These are phyloP conservation scores for Nemania bipapillata DNA, from an alignment of 2,329 filamentous ascomycete genomes.

Conservation along the genomic window DNA sequence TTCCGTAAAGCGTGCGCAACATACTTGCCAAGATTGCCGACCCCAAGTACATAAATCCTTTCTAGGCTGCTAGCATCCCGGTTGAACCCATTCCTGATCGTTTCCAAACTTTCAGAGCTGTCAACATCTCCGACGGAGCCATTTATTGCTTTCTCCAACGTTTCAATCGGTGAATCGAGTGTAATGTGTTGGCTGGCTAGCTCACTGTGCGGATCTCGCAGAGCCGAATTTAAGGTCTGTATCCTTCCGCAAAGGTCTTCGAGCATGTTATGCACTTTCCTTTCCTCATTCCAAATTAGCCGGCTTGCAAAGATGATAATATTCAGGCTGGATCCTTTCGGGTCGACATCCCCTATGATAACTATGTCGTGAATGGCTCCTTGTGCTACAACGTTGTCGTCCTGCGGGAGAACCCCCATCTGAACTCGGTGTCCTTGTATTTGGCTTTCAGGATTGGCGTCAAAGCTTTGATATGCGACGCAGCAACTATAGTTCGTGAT, in stretches of 20 bases:
- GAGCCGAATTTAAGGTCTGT: slow-evolving; percentile 14
- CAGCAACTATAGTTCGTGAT: slow-evolving; percentile 22
- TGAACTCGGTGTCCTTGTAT: slow-evolving; percentile 23
- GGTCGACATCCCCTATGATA: slow-evolving; percentile 19
- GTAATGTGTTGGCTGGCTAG: neutral
- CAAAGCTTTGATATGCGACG: slow-evolving; percentile 31
- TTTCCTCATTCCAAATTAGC: slow-evolving; percentile 15
- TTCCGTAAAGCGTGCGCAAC: slow-evolving; percentile 22
- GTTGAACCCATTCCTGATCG: no score
- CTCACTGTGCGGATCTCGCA: slow-evolving; percentile 15
- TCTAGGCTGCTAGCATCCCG: slow-evolving; percentile 4
- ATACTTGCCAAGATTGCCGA: slow-evolving; percentile 20
- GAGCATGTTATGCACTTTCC: slow-evolving; percentile 21
- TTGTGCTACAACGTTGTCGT: slow-evolving; percentile 8
- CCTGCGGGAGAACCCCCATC: slow-evolving; percentile 24
- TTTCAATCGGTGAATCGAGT: neutral
- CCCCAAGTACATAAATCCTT: slow-evolving; percentile 13
- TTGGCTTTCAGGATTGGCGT: slow-evolving; percentile 22
- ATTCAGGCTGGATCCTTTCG: slow-evolving; percentile 10
- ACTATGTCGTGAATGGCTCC: slow-evolving; percentile 22
- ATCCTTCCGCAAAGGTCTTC: slow-evolving; percentile 28
- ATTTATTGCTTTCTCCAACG: neutral
- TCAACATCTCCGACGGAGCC: neutral
- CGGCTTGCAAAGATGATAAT: slow-evolving; percentile 26
- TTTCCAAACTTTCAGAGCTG: neutral